These are phyloP conservation scores for Forsythia viridissima DNA, from an alignment of 257 asterid species.

Conservation along the genomic window DNA sequence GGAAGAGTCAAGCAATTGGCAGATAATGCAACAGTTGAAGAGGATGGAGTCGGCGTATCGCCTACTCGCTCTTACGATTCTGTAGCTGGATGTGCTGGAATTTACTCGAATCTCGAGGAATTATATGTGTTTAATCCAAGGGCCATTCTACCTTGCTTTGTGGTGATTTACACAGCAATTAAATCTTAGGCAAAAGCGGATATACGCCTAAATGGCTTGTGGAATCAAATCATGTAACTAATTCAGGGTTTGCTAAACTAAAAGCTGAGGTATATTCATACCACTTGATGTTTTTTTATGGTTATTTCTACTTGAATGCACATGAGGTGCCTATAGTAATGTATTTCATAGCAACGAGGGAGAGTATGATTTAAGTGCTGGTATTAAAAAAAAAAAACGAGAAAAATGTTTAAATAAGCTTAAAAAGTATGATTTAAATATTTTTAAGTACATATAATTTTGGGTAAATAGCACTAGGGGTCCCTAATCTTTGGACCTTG, in stretches of 20 bases:
- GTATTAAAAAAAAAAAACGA: no score
- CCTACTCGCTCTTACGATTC: slow-evolving; percentile 33
- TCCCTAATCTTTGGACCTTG: no score
- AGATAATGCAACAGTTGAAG: slow-evolving; percentile 40
- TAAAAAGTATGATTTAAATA: no score
- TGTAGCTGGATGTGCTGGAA: slow-evolving; percentile 37
- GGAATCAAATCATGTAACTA: slow-evolving; percentile 24
- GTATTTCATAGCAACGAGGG: no score
- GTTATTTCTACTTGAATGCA: no score
- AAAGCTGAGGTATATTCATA: slow-evolving; percentile 7
- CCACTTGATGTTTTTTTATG: background rate
- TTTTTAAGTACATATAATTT: no score
- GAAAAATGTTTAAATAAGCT: no score
- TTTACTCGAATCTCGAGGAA: slow-evolving; percentile 51
- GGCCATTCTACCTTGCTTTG: slow-evolving; percentile 63
- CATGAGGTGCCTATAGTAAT: no score
- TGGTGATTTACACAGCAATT: slow-evolving; percentile 48
- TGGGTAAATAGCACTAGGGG: no score
- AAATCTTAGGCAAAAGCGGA: slow-evolving; percentile 25
- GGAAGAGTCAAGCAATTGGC: slow-evolving; percentile 63
- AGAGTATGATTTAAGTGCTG: no score
- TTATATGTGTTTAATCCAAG: slow-evolving; percentile 51
- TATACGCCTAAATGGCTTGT: background rate
- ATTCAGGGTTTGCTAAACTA: slow-evolving; percentile 6
- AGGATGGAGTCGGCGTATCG: slow-evolving; percentile 9